Conservation (phyloP, 1,284 basidiomycete species). For the Peniophora sp. region DNA sequence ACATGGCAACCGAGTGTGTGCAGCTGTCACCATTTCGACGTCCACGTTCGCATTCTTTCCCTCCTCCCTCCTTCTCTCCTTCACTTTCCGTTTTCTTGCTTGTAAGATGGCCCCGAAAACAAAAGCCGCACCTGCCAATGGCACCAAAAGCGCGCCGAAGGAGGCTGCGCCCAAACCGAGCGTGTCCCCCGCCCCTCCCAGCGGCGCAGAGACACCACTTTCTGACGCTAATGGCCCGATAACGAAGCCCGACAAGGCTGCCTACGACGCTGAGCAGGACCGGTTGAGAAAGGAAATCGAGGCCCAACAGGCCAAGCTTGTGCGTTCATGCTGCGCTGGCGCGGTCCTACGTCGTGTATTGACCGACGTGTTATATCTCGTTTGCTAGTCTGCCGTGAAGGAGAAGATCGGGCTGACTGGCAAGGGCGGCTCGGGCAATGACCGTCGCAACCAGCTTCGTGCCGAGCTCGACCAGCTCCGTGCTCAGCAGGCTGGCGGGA, state of each 20-base stretch:
- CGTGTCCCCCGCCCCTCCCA: slow-evolving; percentile 35
- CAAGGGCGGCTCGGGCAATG: slow-evolving; percentile 56
- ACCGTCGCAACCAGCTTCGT: slow-evolving; percentile 69
- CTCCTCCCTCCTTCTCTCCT: slow-evolving; percentile 9
- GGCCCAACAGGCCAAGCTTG: slow-evolving; percentile 69
- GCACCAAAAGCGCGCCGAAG: slow-evolving; percentile 33
- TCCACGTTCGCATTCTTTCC: slow-evolving; percentile 8
- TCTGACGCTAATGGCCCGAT: slow-evolving; percentile 19
- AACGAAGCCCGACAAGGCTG: slow-evolving; percentile 75
- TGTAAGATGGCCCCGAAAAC: slow-evolving; percentile 39
- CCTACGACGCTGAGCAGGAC: slow-evolving; percentile 79
- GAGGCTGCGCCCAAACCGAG: slow-evolving; percentile 17
- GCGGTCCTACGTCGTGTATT: too few relatives aligned
- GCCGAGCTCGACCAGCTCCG: slow-evolving; percentile 80
- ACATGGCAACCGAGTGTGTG: slow-evolving; percentile 1
- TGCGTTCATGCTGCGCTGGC: slow-evolving; percentile 31
- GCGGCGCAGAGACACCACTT: slow-evolving; percentile 35
- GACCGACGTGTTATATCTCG: neutral
- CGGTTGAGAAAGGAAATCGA: slow-evolving; percentile 80
- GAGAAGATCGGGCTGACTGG: slow-evolving; percentile 68
- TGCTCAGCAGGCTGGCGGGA: slow-evolving; percentile 75
- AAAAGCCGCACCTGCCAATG: slow-evolving; percentile 37
- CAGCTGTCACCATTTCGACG: slow-evolving; percentile 5
- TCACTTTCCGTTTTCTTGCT: slow-evolving; percentile 13
- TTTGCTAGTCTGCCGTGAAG: slow-evolving; percentile 60